phyloP scores from a whole-genome alignment of 2,329 filamentous ascomycete genomes.

The Mycosphaerella arachidis region DNA sequence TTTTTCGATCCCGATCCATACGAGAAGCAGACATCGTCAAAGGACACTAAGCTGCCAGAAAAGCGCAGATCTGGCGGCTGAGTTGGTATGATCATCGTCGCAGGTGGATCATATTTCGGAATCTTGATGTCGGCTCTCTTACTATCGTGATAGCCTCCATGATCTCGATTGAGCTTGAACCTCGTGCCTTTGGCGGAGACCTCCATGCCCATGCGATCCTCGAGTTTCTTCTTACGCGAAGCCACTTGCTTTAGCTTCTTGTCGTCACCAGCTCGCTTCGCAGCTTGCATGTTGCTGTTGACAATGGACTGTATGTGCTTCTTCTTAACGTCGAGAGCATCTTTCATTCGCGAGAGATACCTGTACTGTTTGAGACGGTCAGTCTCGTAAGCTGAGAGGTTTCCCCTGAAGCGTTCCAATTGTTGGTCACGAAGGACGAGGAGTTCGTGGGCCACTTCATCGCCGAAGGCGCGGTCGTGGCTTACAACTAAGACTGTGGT shows the following conservation, averaged over 20 bases:
- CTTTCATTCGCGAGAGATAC: conserved; percentile 69
- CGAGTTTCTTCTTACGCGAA: conserved; percentile 76
- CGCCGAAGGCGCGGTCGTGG: conserved; percentile 77
- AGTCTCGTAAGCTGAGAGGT: conserved; percentile 67
- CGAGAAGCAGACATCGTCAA: conserved; percentile 64
- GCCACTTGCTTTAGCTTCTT: conserved; percentile 85
- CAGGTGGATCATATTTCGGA: conserved; percentile 53
- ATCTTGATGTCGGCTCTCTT: conserved; percentile 67
- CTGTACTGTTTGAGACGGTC: conserved; percentile 42
- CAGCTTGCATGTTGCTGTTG: conserved; percentile 66
- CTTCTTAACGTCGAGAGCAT: conserved; percentile 74
- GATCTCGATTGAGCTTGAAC: conserved; percentile 77
- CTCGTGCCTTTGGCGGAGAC: conserved; percentile 66
- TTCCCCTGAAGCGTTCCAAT: conserved; percentile 70
- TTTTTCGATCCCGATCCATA: conserved; percentile 48
- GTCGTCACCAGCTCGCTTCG: conserved; percentile 72
- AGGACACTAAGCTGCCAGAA: conserved; percentile 63
- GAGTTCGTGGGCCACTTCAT: conserved; percentile 69
- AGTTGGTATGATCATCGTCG: conserved; percentile 56
- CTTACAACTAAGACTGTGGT: conserved; percentile 74
- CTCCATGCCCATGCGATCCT: conserved; percentile 73
- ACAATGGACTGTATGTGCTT: conserved; percentile 78
- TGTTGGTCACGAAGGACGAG: conserved; percentile 69
- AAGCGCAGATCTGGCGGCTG: conserved; percentile 36
- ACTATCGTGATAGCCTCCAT: conserved; percentile 53